These are phyloP conservation scores for Microdochium nivale DNA, from an alignment of 2,329 filamentous ascomycete genomes.

Conservation along the genomic window DNA sequence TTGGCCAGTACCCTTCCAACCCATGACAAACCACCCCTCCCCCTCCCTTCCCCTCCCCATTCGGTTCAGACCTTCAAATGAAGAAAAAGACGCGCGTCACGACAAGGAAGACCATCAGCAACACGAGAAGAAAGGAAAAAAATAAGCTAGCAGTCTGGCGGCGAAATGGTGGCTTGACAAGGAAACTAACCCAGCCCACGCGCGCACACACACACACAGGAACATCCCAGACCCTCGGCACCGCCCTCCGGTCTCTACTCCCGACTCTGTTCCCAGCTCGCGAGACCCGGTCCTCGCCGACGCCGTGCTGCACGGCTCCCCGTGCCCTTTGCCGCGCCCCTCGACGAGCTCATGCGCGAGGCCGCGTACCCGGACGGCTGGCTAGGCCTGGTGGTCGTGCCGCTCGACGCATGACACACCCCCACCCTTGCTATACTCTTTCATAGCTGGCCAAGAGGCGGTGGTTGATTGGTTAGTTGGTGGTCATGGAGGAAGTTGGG, in stretches of 20 bases:
- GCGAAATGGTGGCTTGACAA: background rate
- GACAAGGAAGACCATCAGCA: no score
- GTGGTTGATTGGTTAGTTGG: no score
- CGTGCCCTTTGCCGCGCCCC: conserved; percentile 68
- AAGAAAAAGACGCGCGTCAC: no score
- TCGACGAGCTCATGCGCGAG: conserved; percentile 76
- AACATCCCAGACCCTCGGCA: conserved; percentile 51
- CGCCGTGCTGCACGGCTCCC: conserved; percentile 77
- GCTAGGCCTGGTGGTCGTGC: conserved; percentile 71
- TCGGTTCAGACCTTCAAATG: no score
- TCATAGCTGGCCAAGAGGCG: no score
- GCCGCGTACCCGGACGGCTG: conserved; percentile 90
- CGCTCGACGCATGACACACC: conserved; percentile 45
- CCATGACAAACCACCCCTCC: no score
- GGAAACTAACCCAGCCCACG: conserved; percentile 29
- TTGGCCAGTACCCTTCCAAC: no score
- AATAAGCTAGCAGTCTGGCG: no score
- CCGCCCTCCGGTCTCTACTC: conserved; percentile 65
- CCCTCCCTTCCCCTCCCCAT: no score
- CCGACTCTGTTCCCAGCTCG: conserved; percentile 82
- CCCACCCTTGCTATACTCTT: no score
- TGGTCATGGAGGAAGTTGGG: no score
- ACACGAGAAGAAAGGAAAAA: no score
- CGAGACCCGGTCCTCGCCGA: conserved; percentile 77
- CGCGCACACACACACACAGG: conserved; percentile 38